phyloP scores from a whole-genome alignment of 73 alveolate genomes.

The Paraurostyla sp. region DNA sequence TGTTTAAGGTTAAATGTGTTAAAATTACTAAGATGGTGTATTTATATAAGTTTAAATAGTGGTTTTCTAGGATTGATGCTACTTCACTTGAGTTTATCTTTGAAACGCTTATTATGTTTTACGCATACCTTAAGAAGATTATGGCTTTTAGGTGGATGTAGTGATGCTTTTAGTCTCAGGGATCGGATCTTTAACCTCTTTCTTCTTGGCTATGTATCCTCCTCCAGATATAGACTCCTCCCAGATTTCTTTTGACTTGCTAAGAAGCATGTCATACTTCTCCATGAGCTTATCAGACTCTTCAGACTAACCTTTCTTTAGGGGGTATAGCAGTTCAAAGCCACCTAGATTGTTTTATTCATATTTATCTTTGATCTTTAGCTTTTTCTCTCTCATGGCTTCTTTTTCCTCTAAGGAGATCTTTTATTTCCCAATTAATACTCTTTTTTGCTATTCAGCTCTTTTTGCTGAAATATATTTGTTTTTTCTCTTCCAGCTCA shows the following conservation, averaged over 20 bases:
- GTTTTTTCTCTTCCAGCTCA: constrained; percentile 69
- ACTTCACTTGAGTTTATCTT: neutral
- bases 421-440: constrained; percentile 63
- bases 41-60: neutral
- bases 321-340: constrained; percentile 50
- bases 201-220: constrained; percentile 39
- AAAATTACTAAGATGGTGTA: neutral
- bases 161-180: constrained; percentile 43
- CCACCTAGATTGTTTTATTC: constrained; percentile 36
- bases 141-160: neutral
- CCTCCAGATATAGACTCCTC: constrained; percentile 66
- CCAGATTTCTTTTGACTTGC: constrained; percentile 58
- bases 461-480: constrained; percentile 65
- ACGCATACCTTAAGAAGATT: constrained; percentile 26
- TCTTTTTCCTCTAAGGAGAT: constrained; percentile 49
- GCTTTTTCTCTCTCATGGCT: constrained; percentile 48
- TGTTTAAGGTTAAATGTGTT: constrained; percentile 32
- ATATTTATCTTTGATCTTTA: constrained; percentile 49
- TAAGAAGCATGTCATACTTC: constrained; percentile 29
- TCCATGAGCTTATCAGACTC: constrained; percentile 41
- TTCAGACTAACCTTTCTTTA: constrained; percentile 17
- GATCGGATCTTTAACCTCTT: neutral
- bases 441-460: constrained; percentile 61
- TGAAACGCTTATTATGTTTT: neutral
- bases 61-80: neutral